phyloP scores from a whole-genome alignment of 1,284 basidiomycete species.

The Marasmius fiardii region DNA sequence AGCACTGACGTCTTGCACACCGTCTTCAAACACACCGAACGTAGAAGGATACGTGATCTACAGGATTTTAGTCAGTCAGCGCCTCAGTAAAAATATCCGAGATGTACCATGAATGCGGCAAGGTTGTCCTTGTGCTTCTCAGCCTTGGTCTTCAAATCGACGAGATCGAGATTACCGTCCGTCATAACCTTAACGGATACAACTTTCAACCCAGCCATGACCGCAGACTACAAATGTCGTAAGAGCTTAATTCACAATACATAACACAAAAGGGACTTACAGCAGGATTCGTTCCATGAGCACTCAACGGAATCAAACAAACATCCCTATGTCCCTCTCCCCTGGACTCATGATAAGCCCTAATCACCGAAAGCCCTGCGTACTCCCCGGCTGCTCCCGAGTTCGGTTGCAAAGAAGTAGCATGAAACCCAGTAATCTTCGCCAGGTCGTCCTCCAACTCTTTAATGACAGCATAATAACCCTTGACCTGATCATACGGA shows the following conservation, averaged over 20 bases:
- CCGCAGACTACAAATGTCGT: conserved; percentile 66
- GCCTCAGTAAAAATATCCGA: conserved; percentile 1
- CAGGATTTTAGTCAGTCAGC: not conserved
- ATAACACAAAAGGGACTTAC: conserved; percentile 39
- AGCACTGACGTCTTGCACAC: conserved; percentile 68
- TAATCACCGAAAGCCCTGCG: conserved; percentile 89
- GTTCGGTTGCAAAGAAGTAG: conserved; percentile 95
- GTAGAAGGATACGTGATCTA: conserved; percentile 94
- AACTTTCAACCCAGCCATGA: conserved; percentile 97
- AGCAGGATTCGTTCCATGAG: conserved; percentile 95
- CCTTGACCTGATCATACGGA: conserved; percentile 86
- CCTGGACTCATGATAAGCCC: conserved; percentile 89
- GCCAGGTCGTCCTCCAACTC: conserved; percentile 92
- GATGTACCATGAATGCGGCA: conserved; percentile 91
- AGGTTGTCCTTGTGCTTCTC: conserved; percentile 89
- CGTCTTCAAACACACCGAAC: conserved; percentile 95
- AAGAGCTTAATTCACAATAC: not conserved
- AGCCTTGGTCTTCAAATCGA: conserved; percentile 84
- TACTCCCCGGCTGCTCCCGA: conserved; percentile 98
- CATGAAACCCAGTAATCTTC: conserved; percentile 92
- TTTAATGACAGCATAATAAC: conserved; percentile 83
- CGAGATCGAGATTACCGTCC: conserved; percentile 89
- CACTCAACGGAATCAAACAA: conserved; percentile 93
- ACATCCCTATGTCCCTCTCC: conserved; percentile 87
- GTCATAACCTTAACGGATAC: conserved; percentile 87